Percentiles rank a stretch among this genome's conserved stretches.
Evolutionary conservation across 305 asterid species (phyloP).

Genomic region (Petunia hybrid): DNA sequence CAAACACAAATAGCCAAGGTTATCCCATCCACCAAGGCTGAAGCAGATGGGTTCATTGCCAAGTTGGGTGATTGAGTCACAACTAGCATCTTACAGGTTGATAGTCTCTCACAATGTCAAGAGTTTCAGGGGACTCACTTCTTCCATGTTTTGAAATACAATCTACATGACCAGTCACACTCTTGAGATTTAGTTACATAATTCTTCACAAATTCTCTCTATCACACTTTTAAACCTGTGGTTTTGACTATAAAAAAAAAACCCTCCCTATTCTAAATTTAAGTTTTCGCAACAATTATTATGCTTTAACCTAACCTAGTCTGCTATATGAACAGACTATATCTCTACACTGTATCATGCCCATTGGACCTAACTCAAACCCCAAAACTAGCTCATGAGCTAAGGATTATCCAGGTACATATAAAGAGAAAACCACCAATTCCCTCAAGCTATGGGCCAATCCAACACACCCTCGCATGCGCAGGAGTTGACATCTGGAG

Average conservation of each 20-base stretch:
- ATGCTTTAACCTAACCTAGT: background rate
- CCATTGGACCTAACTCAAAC: background rate
- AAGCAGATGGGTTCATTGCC: background rate
- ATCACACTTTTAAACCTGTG: conserved; percentile 11
- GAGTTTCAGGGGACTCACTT: background rate
- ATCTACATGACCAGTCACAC: too few species aligned
- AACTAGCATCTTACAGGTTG: conserved; percentile 28
- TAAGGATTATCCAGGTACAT: background rate
- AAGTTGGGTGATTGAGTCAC: background rate
- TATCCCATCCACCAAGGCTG: background rate
- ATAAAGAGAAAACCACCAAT: background rate
- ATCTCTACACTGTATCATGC: background rate
- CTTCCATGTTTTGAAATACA: conserved; percentile 1
- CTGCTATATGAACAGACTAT: background rate
- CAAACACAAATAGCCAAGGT: background rate
- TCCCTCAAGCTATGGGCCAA: background rate
- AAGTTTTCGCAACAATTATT: conserved; percentile 7
- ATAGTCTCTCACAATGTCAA: background rate
- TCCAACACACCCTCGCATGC: too few species aligned
- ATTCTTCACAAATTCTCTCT: background rate
- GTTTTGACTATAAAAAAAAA: background rate
- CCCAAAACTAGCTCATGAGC: background rate
- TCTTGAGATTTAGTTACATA: too few species aligned
- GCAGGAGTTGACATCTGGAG: too few species aligned
- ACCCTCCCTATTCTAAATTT: background rate